These are phyloP conservation scores for Syncephalastrum contaminatum DNA, from an alignment of 371 early-diverging fungal species.

Conservation along the genomic window DNA sequence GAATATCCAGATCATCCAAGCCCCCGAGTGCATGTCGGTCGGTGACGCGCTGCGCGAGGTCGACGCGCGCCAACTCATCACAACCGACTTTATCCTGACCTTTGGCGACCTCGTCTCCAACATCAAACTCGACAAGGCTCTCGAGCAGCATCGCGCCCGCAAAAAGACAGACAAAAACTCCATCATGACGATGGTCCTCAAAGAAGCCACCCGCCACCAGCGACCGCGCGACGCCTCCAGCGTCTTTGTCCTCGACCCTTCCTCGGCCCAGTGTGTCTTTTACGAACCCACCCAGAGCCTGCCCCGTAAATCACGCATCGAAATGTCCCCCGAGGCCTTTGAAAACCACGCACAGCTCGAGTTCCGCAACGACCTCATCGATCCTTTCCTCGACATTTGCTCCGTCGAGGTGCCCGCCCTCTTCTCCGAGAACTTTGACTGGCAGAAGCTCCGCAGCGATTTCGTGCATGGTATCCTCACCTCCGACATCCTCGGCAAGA, in stretches of 20 bases:
- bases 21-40: conserved; percentile 79
- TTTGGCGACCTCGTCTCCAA: conserved; percentile 91
- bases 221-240: conserved; percentile 75
- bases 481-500: conserved; percentile 86
- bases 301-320: conserved; percentile 61
- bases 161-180: conserved; percentile 75
- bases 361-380: conserved; percentile 89
- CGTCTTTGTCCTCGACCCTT: conserved; percentile 81
- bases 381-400: conserved; percentile 92
- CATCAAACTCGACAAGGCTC: conserved; percentile 71
- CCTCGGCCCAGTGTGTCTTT: conserved; percentile 75
- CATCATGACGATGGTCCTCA: conserved; percentile 94
- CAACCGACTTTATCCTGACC: conserved; percentile 89
- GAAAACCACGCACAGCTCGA: conserved; percentile 69
- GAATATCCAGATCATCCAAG: conserved; percentile 71
- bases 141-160: conserved; percentile 78
- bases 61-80: conserved; percentile 79
- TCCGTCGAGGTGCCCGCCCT: conserved; percentile 91
- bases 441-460: conserved; percentile 86
- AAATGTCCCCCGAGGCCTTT: conserved; percentile 64
- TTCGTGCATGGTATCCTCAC: conserved; percentile 92
- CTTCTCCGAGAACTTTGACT: conserved; percentile 97
- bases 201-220: conserved; percentile 61
- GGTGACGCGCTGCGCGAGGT: conserved; percentile 94
- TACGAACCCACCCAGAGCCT: conserved; percentile 74